Evolutionary conservation across 768 basidiomycete species (phyloP).

Genomic region (Myochromella boudieri): DNA sequence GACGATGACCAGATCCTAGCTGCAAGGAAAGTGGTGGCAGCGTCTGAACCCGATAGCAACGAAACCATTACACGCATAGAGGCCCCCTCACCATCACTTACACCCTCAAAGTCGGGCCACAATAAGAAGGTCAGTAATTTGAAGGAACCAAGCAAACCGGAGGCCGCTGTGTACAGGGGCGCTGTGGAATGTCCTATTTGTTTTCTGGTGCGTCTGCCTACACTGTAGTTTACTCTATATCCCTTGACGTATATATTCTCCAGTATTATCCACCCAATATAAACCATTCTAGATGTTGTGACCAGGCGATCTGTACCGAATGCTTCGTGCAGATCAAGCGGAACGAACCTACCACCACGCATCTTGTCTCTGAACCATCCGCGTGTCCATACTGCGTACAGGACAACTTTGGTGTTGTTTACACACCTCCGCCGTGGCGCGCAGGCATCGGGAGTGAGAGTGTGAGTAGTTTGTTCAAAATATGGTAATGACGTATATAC

Average conservation of each 20-base stretch:
- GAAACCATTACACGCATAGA: conserved; percentile 50
- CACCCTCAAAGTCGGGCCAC: conserved; percentile 38
- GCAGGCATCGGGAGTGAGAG: conserved; percentile 76
- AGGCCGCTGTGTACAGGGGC: conserved; percentile 79
- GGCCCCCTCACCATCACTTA: conserved; percentile 29
- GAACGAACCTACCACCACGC: conserved; percentile 89
- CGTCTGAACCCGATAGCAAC: conserved; percentile 39
- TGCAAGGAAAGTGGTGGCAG: conserved; percentile 68
- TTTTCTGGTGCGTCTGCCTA: conserved; percentile 72
- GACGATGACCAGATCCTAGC: conserved; percentile 85
- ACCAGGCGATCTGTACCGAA: conserved; percentile 98
- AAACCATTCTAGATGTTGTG: conserved; percentile 96
- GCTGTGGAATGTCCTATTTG: conserved; percentile 97
- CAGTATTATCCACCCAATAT: conserved; percentile 98
- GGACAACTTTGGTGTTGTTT: conserved; percentile 93
- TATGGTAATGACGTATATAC: not conserved
- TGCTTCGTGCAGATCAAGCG: conserved; percentile 99
- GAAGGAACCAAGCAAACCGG: conserved; percentile 72
- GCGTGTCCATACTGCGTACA: conserved; percentile 98
- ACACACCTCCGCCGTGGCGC: conserved; percentile 80
- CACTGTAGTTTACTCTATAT: conserved; percentile 26
- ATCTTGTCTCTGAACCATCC: conserved; percentile 94
- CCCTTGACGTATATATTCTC: conserved; percentile 18
- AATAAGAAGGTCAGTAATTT: conserved; percentile 53
- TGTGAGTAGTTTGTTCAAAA: conserved; percentile 44